Conservation (phyloP, 768 basidiomycete genomes). For the Phylloporus arenicola region DNA sequence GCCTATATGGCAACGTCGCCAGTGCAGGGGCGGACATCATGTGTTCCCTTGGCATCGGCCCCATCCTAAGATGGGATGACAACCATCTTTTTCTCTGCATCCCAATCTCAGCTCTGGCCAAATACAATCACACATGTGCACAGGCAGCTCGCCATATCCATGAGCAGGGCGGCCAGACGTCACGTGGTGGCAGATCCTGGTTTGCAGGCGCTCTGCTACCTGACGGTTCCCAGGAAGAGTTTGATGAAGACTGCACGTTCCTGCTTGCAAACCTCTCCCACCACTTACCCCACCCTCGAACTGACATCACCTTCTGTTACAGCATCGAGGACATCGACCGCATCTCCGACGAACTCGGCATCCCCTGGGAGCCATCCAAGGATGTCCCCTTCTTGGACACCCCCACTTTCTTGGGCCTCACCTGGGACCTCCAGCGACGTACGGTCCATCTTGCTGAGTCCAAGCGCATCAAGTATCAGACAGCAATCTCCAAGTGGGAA, state of each 20-base stretch:
- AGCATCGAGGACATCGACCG: too few relatives aligned
- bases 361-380: slow-evolving; percentile 1
- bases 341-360: neutral
- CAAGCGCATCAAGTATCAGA: neutral
- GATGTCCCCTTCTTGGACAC: neutral
- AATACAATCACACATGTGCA: neutral
- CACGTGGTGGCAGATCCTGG: too few relatives aligned
- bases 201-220: too few relatives aligned
- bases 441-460: neutral
- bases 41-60: slow-evolving; percentile 13
- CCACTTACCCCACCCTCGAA: too few relatives aligned
- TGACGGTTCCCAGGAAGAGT: too few relatives aligned
- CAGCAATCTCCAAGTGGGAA: too few relatives aligned
- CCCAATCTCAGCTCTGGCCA: rapidly evolving
- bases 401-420: neutral
- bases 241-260: too few relatives aligned
- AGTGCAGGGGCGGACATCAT: too few relatives aligned
- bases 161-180: neutral
- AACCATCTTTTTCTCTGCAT: slow-evolving; percentile 25
- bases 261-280: too few relatives aligned
- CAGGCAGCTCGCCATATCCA: neutral
- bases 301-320: too few relatives aligned
- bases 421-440: too few relatives aligned
- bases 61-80: slow-evolving; percentile 26
- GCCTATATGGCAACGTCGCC: slow-evolving; percentile 23